phyloP scores from a whole-genome alignment of 1,139 yeast species.

The Yamadazyma trypodendri region DNA sequence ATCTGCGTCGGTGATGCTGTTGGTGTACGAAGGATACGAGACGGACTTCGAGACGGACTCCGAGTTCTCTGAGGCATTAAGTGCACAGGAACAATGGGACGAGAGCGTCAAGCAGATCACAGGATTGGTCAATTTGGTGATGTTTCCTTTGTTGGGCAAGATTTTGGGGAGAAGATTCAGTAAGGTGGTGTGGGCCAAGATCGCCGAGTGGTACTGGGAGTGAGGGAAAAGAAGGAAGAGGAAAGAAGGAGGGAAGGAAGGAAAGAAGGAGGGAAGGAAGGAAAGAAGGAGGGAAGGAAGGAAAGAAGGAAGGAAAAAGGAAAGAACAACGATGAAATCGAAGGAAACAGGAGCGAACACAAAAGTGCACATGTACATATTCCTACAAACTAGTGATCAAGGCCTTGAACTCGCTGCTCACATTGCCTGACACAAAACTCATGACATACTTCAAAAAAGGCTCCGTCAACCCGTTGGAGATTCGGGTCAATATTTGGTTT shows the following conservation, averaged over 20 bases:
- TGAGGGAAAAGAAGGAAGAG: background rate
- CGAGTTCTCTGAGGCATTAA: slow-evolving; percentile 18
- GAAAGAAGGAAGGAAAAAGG: background rate
- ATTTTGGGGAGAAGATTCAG: slow-evolving; percentile 67
- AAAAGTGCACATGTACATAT: background rate
- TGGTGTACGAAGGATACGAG: slow-evolving; percentile 1
- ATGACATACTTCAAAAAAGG: slow-evolving; percentile 36
- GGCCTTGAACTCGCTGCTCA: slow-evolving; percentile 30
- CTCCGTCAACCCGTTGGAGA: slow-evolving; percentile 36
- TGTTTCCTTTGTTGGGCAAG: slow-evolving; percentile 72
- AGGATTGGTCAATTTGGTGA: slow-evolving; percentile 52
- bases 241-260: background rate
- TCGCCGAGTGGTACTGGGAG: slow-evolving; percentile 33
- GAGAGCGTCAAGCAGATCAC: slow-evolving; percentile 66
- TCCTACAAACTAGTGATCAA: slow-evolving; percentile 22
- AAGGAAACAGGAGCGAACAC: background rate
- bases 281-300: background rate
- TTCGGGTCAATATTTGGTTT: slow-evolving; percentile 28
- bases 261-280: background rate
- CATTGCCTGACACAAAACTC: slow-evolving; percentile 30
- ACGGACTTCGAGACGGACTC: slow-evolving; percentile 10
- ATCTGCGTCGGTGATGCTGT: too few species aligned
- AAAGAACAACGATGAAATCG: too few species aligned
- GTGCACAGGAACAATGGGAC: slow-evolving; percentile 79
- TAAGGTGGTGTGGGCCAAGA: slow-evolving; percentile 32